Evolutionary conservation across 2,329 filamentous ascomycete species (phyloP), one percentile per base, ranked within the genome.

Genomic region (Colletotrichum zoysiae): DNA sequence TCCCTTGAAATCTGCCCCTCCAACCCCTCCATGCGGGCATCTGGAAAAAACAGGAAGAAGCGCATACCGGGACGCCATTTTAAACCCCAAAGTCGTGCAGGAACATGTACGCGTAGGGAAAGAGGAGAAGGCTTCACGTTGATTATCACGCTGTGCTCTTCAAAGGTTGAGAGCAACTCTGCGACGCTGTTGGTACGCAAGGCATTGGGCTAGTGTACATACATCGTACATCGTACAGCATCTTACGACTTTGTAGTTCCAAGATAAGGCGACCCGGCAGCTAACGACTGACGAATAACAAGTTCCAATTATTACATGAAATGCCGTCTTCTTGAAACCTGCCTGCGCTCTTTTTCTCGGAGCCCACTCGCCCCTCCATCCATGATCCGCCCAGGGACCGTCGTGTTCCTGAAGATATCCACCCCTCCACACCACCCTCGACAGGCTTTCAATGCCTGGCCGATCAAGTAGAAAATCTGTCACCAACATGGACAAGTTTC

Each of bases 281-380:
- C 38, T 30, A 30, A 3, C 30, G 30, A 30, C 30, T 30, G 30
- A 30, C 30, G 30, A 30, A 14, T 40, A 12, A 40, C 33, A 40
- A 51, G 16, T 42, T 2, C 20, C 44, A n/a, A 14, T 6, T 4
- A 48, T 20, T 18, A 48, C 46, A 20, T 55, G 60, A 11, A n/a
- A 42, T 46, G n/a, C 61, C 50, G 23, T 56, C 18, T 69, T 60
- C 58, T 70, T 70, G 70, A 70, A 72, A 70, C 70, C 60, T 72
- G 70, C n/a, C 70, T 72, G 70, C 70, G 70, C 66, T 70, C 65
- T 72, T 72, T 72, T 71, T 55, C 14, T 26, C 18, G 66, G 33
- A 55, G 59, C 55, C 70, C 70, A 70, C 70, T 70, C 51, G 66
- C 60, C 70, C 66, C 70, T 65, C 66, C 70, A 60, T 56, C 70